Evolutionary conservation across 495 filamentous ascomycete species (phyloP), one percentile per base, ranked within the genome.

Genomic region (Aspergillus taichungensis): DNA sequence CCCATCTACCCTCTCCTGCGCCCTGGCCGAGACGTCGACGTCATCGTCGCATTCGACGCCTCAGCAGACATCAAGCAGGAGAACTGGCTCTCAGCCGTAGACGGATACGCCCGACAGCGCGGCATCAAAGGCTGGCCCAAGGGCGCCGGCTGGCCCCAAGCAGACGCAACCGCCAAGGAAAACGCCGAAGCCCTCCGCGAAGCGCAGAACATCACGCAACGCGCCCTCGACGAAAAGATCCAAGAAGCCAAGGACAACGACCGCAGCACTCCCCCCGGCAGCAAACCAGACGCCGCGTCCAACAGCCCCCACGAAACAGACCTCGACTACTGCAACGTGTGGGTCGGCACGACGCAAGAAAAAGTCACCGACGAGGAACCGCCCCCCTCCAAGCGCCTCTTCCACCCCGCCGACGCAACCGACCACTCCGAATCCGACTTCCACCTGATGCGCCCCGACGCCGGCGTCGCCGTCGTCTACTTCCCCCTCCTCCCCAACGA

Each of bases 1-100:
- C 91, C 92, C 5, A 86, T 95, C 27, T 98, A 98, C 61, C 92
- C 92, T 0, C 75, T 97, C 6, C 80, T 98, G 18, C 78, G 92
- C 13, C 87, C 85, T 0, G 90, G 88, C 3, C 74, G 92, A 27
- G 79, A 92, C 51, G 80, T 97, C 12, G 92, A 98, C 54, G 75
- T 98, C 34, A 69, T 98, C n/a, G 77, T 98, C 14, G 84, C 86
- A 12, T 94, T 95, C 53, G 88, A 95, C 59, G 84, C 84, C 1
- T 86, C 81, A 6, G 85, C 88, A 30, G 87, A 94, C 46, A 82
- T 89, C 42, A 84, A 84, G 55, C 83, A 79, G 24, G 86, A 89
- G 48, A 92, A 98, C 57, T 97, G 92, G 92, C 80, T 97, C 33
- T 87, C 83, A 10, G 85, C 90, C 5, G 85, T 83, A 10, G 92